phyloP scores from a whole-genome alignment of 2,329 filamentous ascomycete genomes.

The Purpureocillium lavendulum region DNA sequence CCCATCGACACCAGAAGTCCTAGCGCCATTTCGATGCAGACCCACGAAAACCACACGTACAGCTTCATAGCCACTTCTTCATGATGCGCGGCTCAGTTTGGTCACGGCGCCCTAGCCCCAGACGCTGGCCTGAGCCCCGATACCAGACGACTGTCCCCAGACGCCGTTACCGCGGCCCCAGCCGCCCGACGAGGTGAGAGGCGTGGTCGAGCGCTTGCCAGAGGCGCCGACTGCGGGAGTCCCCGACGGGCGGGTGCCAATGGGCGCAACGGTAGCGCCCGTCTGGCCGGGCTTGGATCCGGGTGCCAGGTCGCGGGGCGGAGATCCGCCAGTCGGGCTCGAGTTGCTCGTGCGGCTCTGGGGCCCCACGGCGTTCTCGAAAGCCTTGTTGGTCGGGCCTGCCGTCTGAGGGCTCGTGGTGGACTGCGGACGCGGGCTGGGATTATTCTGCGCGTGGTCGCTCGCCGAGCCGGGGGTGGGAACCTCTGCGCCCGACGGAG shows the following conservation, averaged over 20 bases:
- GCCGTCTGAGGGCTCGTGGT: constrained; percentile 73
- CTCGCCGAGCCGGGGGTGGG: constrained; percentile 30
- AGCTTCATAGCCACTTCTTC: not conserved
- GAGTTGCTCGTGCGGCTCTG: constrained; percentile 76
- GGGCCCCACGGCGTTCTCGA: constrained; percentile 45
- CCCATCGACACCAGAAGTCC: constrained; percentile 6
- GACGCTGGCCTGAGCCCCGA: constrained; percentile 85
- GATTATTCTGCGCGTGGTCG: constrained; percentile 36
- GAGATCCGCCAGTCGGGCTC: constrained; percentile 70
- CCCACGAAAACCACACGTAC: not conserved
- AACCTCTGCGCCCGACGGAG: constrained; percentile 25
- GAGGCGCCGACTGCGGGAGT: constrained; percentile 38
- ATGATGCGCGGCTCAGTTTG: not conserved
- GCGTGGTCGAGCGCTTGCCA: constrained; percentile 77
- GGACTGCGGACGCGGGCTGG: constrained; percentile 67
- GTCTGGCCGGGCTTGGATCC: constrained; percentile 44
- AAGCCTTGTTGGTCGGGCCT: constrained; percentile 46
- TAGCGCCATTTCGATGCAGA: constrained; percentile 15
- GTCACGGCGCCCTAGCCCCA: constrained; percentile 59
- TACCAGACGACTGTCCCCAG: constrained; percentile 74
- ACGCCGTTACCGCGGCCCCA: constrained; percentile 78
- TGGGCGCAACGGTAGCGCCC: constrained; percentile 71
- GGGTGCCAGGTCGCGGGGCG: constrained; percentile 56
- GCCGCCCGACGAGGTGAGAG: constrained; percentile 76
- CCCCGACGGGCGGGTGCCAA: constrained; percentile 76